Evolutionary conservation across 129 eudicot genomes (phyloP).

Genomic region (Apium graveolens): DNA sequence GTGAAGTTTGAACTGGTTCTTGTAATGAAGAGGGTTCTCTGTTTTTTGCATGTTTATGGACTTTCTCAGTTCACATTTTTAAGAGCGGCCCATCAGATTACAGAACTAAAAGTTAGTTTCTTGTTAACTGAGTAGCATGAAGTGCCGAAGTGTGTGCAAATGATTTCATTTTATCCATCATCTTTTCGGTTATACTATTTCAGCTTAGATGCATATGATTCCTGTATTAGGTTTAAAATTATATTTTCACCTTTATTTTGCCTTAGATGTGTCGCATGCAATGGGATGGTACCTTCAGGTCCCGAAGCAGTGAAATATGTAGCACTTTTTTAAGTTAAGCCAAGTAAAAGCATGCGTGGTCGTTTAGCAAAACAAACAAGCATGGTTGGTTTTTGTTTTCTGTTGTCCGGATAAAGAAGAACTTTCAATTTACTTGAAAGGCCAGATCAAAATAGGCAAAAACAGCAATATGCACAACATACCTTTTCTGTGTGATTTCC

Average conservation of each 20-base stretch:
- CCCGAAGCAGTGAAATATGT: background rate
- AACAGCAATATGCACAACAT: conserved; percentile 3
- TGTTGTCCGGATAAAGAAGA: background rate
- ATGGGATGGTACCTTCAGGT: background rate
- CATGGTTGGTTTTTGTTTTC: background rate
- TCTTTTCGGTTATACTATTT: background rate
- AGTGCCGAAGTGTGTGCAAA: background rate
- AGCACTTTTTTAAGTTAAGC: background rate
- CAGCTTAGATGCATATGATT: background rate
- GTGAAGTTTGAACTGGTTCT: background rate
- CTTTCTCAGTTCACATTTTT: too few species aligned
- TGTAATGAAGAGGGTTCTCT: background rate
- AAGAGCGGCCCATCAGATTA: too few species aligned
- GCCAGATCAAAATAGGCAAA: background rate
- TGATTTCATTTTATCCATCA: background rate
- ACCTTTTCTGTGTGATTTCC: conserved; percentile 97
- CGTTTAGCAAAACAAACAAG: too few species aligned
- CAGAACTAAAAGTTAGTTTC: background rate
- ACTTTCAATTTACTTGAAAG: background rate
- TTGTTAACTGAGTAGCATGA: too few species aligned
- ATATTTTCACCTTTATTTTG: background rate
- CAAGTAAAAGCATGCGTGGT: background rate
- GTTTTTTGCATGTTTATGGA: background rate
- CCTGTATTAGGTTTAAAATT: background rate
- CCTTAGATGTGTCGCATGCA: background rate